These are phyloP conservation scores for Sinapis alba DNA, from an alignment of 441 rosid genomes.

Conservation along the genomic window DNA sequence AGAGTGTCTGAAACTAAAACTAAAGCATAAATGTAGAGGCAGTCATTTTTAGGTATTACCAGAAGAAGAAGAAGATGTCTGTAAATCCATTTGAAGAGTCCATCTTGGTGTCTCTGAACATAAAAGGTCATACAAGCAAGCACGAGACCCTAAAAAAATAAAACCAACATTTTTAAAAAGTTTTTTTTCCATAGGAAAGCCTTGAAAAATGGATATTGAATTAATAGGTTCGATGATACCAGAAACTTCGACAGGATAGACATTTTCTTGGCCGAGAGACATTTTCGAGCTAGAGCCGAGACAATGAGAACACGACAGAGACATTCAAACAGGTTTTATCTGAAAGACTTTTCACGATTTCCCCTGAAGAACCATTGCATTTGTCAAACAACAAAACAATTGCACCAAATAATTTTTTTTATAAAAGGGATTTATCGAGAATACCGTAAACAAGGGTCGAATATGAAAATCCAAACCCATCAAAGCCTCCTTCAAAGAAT, in stretches of 20 bases:
- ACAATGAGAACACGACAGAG: constrained; percentile 41
- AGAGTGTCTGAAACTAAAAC: constrained; percentile 14
- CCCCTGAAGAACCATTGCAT: constrained; percentile 27
- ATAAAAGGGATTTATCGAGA: not conserved
- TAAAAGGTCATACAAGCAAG: constrained; percentile 62
- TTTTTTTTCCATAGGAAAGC: not conserved
- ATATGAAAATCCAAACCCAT: not conserved
- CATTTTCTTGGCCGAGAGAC: constrained; percentile 58
- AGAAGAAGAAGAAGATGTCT: constrained; percentile 43
- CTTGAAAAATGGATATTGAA: not conserved
- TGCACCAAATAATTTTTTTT: not conserved
- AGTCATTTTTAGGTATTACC: constrained; percentile 42
- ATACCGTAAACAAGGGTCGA: not conserved
- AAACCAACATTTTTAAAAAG: not conserved
- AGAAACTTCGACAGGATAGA: constrained; percentile 42
- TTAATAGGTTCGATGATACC: constrained; percentile 38
- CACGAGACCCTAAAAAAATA: constrained; percentile 42
- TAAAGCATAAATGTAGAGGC: not conserved
- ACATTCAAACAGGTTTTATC: constrained; percentile 37
- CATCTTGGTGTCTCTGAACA: constrained; percentile 40
- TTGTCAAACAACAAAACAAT: not conserved
- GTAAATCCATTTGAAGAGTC: constrained; percentile 41
- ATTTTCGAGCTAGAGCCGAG: constrained; percentile 47
- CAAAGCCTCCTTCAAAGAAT: not conserved
- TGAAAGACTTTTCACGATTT: constrained; percentile 14